Evolutionary conservation across 2,329 filamentous ascomycete species (phyloP), one percentile per base, ranked within the genome.

Genomic region (Lecanoromycetidae sp.): DNA sequence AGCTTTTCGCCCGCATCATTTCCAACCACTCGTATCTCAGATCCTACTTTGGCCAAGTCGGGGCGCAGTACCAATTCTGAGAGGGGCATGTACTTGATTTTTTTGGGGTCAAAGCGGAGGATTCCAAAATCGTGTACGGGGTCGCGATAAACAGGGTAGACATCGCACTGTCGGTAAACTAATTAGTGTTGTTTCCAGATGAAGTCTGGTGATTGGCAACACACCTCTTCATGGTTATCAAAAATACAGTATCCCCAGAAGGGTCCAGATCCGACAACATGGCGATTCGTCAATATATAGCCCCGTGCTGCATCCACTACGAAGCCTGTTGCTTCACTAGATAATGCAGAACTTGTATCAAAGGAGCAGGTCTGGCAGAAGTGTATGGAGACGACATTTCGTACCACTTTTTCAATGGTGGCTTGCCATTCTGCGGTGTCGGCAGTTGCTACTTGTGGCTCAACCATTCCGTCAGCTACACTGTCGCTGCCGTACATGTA

Each of bases 241-340:
- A 98, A 98, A 56, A 98, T 88, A 62, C 85, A 88, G 68, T 94
- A 95, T 39, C 91, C 91, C 83, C 90, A 96, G 66, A 98, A 98
- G 1, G 91, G 91, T 1, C 91, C 91, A 1, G 91, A 77, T 54
- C 91, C 87, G 34, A 96, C 91, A 26, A 98, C 91, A 68, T 98
- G 91, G 50, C 85, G 77, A 63, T 91, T 91, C 9, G 85, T 91
- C 63, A 91, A 66, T 57, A 91, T 90, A 62, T 88, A 87, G 63
- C 91, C 91, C 63, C 79, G 80, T 67, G 94, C 82, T 4, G 91
- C 86, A 68, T 98, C 91, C 20, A 98, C 91, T 13, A 98, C 88
- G 61, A 98, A 98, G 6, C 91, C 91, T 0, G 91, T 98, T 3
- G 91, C 91, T 69, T 98, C 91, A 59, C 87, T 95, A 15, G 87